Evolutionary conservation across 2,329 filamentous ascomycete species (phyloP), one percentile per base, ranked within the genome.

Genomic region (Fusarium sp.): DNA sequence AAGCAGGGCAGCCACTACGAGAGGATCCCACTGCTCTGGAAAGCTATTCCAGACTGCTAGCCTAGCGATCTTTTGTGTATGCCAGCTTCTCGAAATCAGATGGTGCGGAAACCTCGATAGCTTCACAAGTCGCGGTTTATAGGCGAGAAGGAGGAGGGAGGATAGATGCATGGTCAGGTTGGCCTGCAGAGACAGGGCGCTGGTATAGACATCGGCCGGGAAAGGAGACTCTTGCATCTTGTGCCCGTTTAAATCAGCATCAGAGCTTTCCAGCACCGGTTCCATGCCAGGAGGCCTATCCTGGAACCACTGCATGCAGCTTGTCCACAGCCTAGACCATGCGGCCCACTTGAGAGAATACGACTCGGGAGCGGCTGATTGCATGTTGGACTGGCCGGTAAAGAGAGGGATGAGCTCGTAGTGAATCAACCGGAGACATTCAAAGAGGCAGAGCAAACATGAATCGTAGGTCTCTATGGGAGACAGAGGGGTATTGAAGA

Each of bases 11-110:
- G 77, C 73, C 18, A 82, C 63, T 3, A 81, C 68, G 5, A 81
- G 74, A 2, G 80, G 80, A 40, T 81, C 80, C 80, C 80, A 81
- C 22, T 81, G 80, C 60, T 81, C 80, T 1, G 71, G 66, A 42
- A 80, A 81, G 18, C 73, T 79, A 36, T 81, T 81, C 58, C 78
- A 79, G 1, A 74, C 63, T 16, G 74, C 77, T 7, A 79, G 59
- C 4, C 80, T 79, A 0, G 80, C 80, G 8, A 81, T 77, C 2
- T 77, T 79, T 33, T 81, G 79, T 3, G 74, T 78, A 29, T 81
- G 80, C 80, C 80, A 74, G 36, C 76, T 79, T 16, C 66, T 67
- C 6, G 54, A 58, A 22, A 58, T 22, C 9, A 58, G 22, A 18
- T 13, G 31, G 20, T 25, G 33, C 10, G 31, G 54, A 25, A 58